phyloP scores from a whole-genome alignment of 1,139 yeast species.

The Pneumocystis oryctolagi region DNA sequence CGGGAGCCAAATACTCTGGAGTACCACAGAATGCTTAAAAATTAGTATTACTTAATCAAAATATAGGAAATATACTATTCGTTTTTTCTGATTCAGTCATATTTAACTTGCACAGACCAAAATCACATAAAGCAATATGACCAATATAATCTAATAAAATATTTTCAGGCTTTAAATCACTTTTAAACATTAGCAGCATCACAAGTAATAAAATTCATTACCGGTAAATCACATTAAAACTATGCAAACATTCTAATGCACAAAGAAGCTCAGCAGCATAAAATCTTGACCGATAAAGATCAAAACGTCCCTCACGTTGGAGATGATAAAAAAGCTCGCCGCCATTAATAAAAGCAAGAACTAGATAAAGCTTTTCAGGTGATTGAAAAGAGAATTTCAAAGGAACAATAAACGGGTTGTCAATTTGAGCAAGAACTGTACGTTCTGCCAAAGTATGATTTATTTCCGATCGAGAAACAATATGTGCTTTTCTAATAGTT shows the following conservation, averaged over 20 bases:
- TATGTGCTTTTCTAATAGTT: conserved; percentile 83
- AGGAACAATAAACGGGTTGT: conserved; percentile 97
- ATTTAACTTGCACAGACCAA: neutral
- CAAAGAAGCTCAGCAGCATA: conserved; percentile 87
- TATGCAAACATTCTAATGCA: conserved; percentile 84
- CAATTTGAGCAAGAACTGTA: conserved; percentile 81
- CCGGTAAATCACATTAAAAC: conserved; percentile 79
- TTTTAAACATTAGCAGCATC: neutral
- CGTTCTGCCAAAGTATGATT: conserved; percentile 93
- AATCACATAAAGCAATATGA: conserved; percentile 56
- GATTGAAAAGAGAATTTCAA: conserved; percentile 88
- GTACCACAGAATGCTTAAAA: conserved; percentile 76
- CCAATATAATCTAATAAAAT: conserved; percentile 89
- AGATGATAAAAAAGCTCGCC: conserved; percentile 93
- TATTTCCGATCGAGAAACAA: conserved; percentile 85
- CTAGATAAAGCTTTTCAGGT: conserved; percentile 84
- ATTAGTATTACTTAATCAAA: conserved; percentile 12
- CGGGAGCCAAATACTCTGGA: conserved; percentile 94
- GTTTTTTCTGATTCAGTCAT: neutral
- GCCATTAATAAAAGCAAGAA: conserved; percentile 85
- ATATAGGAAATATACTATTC: conserved; percentile 9
- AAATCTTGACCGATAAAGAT: conserved; percentile 76
- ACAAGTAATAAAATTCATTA: neutral
- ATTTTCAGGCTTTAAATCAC: conserved; percentile 86
- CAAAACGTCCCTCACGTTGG: conserved; percentile 80